Evolutionary conservation across 1,139 yeast species (phyloP).

Genomic region (Debaryomyces udenii): DNA sequence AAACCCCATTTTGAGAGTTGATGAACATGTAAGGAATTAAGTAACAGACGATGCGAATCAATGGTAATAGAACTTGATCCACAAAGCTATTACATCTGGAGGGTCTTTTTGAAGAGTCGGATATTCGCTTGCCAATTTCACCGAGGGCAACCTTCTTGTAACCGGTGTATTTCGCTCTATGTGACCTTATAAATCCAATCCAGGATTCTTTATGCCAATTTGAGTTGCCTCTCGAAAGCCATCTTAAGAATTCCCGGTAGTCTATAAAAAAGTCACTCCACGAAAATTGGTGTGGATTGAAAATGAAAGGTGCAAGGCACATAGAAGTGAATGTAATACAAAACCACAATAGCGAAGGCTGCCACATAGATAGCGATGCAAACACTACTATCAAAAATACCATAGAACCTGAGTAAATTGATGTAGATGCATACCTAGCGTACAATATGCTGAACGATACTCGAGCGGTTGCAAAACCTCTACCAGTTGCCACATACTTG

Average conservation of each 20-base stretch:
- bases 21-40: constrained; percentile 67
- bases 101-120: constrained; percentile 34
- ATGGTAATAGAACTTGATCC: constrained; percentile 57
- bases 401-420: constrained; percentile 47
- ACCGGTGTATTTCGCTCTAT: constrained; percentile 69
- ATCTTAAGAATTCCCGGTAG: constrained; percentile 41
- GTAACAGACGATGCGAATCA: constrained; percentile 42
- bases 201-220: constrained; percentile 36
- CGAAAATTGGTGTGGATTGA: constrained; percentile 55
- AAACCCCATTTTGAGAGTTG: constrained; percentile 70
- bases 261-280: constrained; percentile 54
- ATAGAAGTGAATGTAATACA: constrained; percentile 53
- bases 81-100: constrained; percentile 52
- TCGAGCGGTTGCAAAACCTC: constrained; percentile 57
- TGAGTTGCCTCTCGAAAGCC: constrained; percentile 52
- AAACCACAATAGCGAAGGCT: constrained; percentile 45
- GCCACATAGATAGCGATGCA: constrained; percentile 53
- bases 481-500: constrained; percentile 55
- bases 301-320: constrained; percentile 51
- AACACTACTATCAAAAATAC: constrained; percentile 44
- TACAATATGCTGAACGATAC: constrained; percentile 47
- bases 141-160: constrained; percentile 37
- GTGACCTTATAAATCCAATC: constrained; percentile 42
- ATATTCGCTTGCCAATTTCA: constrained; percentile 9
- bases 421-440: constrained; percentile 50